Base-by-base conservation (phyloP, 192 early-diverging fungal genomes). In the Coemansia sp. region DNA sequence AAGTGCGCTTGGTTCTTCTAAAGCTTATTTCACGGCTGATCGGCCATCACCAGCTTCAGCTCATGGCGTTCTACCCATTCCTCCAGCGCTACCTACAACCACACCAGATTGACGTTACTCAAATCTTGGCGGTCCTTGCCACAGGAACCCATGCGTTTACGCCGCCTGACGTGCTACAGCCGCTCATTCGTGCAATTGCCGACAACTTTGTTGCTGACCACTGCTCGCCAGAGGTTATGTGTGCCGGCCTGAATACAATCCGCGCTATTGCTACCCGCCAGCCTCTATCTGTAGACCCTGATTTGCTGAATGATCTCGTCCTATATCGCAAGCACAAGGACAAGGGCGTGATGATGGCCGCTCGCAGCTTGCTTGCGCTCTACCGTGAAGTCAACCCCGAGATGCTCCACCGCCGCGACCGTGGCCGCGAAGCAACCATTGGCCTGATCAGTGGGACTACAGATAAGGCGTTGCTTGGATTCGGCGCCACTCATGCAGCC, bases 151-250 rank as follows among this genome's bases (percentile, higher is more conserved):
- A 99, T 75, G 86, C 94, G 10, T 84, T 99, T 16, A 87, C 96
- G 5, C 97, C 97, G 24, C 97, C 97, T 5, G 97, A 99, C 77
- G 88, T 85, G 3, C 78, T 98, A 51, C 87, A 91, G 70, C 87
- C 91, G 9, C 88, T 96, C 7, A 77, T 99, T n/a, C 88, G 90
- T 63, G 91, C 91, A 10, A 88, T 98, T 18, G 94, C 97, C 13
- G 93, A 99, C 78, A 93, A 92, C 83, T 99, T 99, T 88, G 91
- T 99, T 23, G 92, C 93, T 39, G 93, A 91, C 67, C 94, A 95
- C 74, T 89, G 86, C 40, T 82, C 96, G 8, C 86, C 88, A 6
- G 97, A 98, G 73, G 97, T 98, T 37, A 95, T 99, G 83, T 89
- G 91, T 14, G 96, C 95, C 5, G 97, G 96, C 28, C 77, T 90